Evolutionary conservation across 1,139 yeast genomes (phyloP).

Genomic region (Spencermartinsiella ligniputridi): DNA sequence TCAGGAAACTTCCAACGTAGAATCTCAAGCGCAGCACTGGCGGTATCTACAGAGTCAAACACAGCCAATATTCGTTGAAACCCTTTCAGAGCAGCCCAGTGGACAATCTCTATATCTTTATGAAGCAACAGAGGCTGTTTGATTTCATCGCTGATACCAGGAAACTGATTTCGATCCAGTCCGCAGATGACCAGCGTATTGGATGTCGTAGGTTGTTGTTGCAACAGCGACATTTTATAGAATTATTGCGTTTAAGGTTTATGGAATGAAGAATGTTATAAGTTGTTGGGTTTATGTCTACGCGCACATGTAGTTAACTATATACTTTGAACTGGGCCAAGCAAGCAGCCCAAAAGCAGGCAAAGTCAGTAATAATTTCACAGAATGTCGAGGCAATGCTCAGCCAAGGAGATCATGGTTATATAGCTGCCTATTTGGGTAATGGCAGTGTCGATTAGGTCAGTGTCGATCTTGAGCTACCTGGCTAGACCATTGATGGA

Average conservation of each 20-base stretch:
- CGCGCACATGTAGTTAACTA: no score
- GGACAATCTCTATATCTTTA: slow-evolving; percentile 18
- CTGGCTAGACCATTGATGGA: no score
- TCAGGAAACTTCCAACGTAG: neutral
- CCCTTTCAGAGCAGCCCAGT: slow-evolving; percentile 35
- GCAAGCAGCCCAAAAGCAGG: no score
- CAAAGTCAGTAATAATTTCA: neutral
- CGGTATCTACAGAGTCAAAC: slow-evolving; percentile 26
- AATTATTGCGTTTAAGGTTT: no score
- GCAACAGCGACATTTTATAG: no score
- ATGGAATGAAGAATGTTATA: no score
- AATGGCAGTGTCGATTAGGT: no score
- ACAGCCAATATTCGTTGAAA: slow-evolving; percentile 37
- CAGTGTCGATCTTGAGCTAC: no score
- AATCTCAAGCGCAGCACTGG: slow-evolving; percentile 24
- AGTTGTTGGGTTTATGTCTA: no score
- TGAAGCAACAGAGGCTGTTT: slow-evolving; percentile 2
- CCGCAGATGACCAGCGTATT: slow-evolving; percentile 2
- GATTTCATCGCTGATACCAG: slow-evolving; percentile 2
- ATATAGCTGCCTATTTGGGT: no score
- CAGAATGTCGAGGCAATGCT: neutral
- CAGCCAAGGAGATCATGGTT: neutral
- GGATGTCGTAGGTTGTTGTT: no score
- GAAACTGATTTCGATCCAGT: neutral
- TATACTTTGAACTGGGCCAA: no score